Evolutionary conservation across 257 asterid species (phyloP), one percentile per base, ranked within the genome.

Genomic region (Solanum sejunctum): DNA sequence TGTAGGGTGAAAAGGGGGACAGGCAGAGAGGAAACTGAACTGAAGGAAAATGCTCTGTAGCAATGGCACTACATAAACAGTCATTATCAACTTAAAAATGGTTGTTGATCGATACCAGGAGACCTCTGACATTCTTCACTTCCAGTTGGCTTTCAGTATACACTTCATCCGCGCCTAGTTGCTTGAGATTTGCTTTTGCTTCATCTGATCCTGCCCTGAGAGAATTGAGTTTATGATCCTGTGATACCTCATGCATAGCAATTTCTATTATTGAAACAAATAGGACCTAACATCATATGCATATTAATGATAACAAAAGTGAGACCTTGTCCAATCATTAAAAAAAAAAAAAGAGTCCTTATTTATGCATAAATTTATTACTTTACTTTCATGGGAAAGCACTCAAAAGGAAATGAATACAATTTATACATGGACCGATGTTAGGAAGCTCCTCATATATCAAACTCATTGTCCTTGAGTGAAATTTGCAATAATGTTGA

Each of bases 141-240:
- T 91, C 94, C 89, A 95, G 92, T 88, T 97, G 95, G 66, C 93
- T 90, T 94, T 95, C 97, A 8, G 96, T 95, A 78, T 90, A 97
- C 84, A 97, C 98, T 92, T 91, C 95, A 90, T 86, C 90, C 13
- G 98, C 98, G 83, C 99, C 99, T 13, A 97, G 95, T 84, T 89
- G 90, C 89, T 81, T 91, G 87, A 97, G 98, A 89, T 89, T 94
- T 86, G 89, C 92, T 92, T 91, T 93, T 81, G 83, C 99, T 85
- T 92, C 96, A 88, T 94, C 96, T 67, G 98, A 94, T 87, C 98
- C 98, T 15, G 92, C 90, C 92, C 98, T 95, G 98, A 26, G 82
- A 77, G n/a, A 51, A 77, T 77, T 77, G 61, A 52, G 47, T 77
- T 77, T 77, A 52, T 49, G 58, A 51, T 77, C 82, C 45, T 77